A percentile compares a stretch with the other conserved stretches of the same genome.
phyloP scores from a whole-genome alignment of 2,329 filamentous ascomycete genomes.

The Fusarium sp. region DNA sequence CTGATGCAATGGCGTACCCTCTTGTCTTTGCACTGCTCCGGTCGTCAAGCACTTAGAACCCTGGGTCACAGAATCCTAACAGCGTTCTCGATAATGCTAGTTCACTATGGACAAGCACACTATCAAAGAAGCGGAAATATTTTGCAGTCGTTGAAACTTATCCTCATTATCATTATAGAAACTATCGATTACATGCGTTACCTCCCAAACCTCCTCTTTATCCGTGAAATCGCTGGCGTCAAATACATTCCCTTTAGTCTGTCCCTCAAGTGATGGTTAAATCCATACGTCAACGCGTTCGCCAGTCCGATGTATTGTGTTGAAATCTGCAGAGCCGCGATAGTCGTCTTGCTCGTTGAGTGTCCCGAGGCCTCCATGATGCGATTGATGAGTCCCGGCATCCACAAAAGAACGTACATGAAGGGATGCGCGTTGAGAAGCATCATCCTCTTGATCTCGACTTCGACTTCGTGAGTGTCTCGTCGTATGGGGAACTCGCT shows the following conservation, averaged over 20 bases:
- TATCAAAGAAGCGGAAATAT: not conserved
- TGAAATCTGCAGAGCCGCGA: conserved; percentile 32
- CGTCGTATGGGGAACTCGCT: conserved; percentile 42
- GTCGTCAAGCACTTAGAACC: fast-evolving
- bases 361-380: conserved; percentile 35
- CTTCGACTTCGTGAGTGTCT: conserved; percentile 25
- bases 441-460: conserved; percentile 42
- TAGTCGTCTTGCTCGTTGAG: conserved; percentile 14
- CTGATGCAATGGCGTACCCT: not conserved
- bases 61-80: not conserved
- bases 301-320: conserved; percentile 41
- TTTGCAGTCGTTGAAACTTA: not conserved
- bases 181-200: not conserved
- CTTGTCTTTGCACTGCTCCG: not conserved
- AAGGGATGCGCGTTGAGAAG: conserved; percentile 41
- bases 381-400: conserved; percentile 37
- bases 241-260: conserved; percentile 27
- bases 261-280: conserved; percentile 41
- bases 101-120: not conserved
- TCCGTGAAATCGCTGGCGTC: conserved; percentile 23
- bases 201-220: conserved; percentile 22
- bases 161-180: not conserved
- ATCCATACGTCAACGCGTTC: conserved; percentile 39
- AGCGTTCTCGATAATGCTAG: not conserved
- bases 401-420: conserved; percentile 41